Conservation (phyloP, 1,284 basidiomycete genomes). For the Ustilago curta region DNA sequence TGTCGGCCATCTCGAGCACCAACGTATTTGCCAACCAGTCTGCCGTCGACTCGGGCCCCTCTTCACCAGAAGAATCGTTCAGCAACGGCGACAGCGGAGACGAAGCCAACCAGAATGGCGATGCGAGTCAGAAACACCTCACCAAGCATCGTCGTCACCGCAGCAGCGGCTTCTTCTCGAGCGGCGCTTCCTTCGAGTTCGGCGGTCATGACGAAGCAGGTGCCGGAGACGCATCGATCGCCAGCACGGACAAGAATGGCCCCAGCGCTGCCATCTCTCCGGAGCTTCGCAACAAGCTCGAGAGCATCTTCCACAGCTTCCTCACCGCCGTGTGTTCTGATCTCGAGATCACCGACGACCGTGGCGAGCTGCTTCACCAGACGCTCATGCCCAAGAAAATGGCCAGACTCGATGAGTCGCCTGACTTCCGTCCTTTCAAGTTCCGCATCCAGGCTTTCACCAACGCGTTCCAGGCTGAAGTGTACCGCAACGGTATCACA, state of each 20-base stretch:
- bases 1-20: constrained; percentile 43
- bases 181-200: constrained; percentile 51
- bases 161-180: constrained; percentile 53
- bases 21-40: constrained; percentile 37
- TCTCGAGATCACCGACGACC: constrained; percentile 88
- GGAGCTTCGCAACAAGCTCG: constrained; percentile 84
- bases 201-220: constrained; percentile 24
- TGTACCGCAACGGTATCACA: constrained; percentile 72
- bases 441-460: constrained; percentile 99
- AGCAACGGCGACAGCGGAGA: constrained; percentile 52
- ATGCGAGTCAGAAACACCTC: constrained; percentile 18
- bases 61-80: constrained; percentile 51
- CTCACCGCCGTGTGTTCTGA: constrained; percentile 90
- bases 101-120: constrained; percentile 20
- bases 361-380: constrained; percentile 97
- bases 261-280: constrained; percentile 31
- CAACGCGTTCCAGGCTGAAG: constrained; percentile 92
- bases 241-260: constrained; percentile 32
- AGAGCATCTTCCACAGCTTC: constrained; percentile 90
- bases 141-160: constrained; percentile 52
- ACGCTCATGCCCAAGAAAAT: constrained; percentile 85
- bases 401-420: constrained; percentile 76
- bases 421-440: constrained; percentile 98
- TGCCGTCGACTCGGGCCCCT: constrained; percentile 45
- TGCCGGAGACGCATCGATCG: constrained; percentile 23